Evolutionary conservation across 495 filamentous ascomycete species (phyloP).

Genomic region (Penicillium silybi): DNA sequence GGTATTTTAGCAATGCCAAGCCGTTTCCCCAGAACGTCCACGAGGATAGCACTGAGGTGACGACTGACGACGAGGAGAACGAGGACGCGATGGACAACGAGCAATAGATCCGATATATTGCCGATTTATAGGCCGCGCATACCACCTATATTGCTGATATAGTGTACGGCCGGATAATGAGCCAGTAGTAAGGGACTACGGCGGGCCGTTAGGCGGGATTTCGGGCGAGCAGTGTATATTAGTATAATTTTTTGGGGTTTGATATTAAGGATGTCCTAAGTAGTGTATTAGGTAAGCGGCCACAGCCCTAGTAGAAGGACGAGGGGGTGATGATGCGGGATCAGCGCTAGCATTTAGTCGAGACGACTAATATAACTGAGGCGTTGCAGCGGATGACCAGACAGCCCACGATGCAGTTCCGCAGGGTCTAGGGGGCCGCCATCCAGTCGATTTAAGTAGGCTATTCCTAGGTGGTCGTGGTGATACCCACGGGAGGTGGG

Average conservation of each 20-base stretch:
- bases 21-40: constrained; percentile 1
- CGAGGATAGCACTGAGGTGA: constrained; percentile 1
- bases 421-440: too few species aligned
- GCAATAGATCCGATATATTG: neutral
- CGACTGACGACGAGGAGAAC: neutral
- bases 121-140: neutral
- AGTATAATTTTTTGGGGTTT: neutral
- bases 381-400: constrained; percentile 5
- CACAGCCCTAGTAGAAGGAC: neutral
- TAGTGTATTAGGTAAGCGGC: neutral
- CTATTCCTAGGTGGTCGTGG: too few species aligned
- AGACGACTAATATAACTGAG: constrained; percentile 6
- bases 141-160: neutral
- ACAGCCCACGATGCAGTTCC: too few species aligned
- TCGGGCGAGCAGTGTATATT: neutral
- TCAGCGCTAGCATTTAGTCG: neutral
- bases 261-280: neutral
- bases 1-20: neutral
- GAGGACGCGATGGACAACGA: neutral
- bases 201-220: neutral
- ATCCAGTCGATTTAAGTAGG: too few species aligned
- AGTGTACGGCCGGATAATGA: neutral
- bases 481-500: too few species aligned
- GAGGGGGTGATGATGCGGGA: neutral
- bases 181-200: neutral